Base-by-base conservation (phyloP, 2,329 filamentous ascomycete species). In the Ceratocystiopsis minuta region DNA sequence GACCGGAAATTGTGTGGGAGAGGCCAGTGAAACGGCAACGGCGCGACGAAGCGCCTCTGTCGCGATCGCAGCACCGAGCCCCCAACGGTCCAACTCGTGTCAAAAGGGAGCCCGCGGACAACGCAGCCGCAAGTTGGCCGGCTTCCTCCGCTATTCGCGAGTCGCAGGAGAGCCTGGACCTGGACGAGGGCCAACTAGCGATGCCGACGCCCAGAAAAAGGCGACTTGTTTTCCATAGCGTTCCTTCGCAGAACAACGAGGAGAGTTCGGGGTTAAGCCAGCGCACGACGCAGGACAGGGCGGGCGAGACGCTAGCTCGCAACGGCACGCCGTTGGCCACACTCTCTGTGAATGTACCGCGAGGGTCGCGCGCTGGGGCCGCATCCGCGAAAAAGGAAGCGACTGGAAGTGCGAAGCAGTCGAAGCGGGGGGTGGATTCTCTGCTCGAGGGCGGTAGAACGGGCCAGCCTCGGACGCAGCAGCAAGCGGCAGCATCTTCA, bases 131-230 rank as follows among this genome's bases (percentile, higher is more conserved):
- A 28, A 20, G 24, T 28, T 28, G 24, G 24, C 24, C 9, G 24
- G 5, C 24, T 28, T 28, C 24, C 24, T 28, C 24, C 24, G 11
- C 11, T 2, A 28, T 28, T 28, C 24, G 24, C 24, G 24, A 28
- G 17, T 59, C 64, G 1, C 61, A 69, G 35, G 73, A 75, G 40
- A 79, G 72, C 42, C 62, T 79, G 40, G 75, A 80, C 51, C 60
- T 80, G 12, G 69, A 75, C 50, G 62, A 66, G 36, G 66, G 63
- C 9, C 55, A 54, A 36, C 53, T 60, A 16, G 49, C 57, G 38
- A 58, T 66, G 50, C 54, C 61, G 40, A 72, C 63, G 13, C 63
- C 61, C 40, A 58, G 57, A 47, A 63, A 66, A 46, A 52, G 53
- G 38, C 53, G 50, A 35, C 35, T 46, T 1, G 38, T 44, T 1